These are phyloP conservation scores for Ceratobasidium papillatum DNA, from an alignment of 1,284 basidiomycete species.

Conservation along the genomic window DNA sequence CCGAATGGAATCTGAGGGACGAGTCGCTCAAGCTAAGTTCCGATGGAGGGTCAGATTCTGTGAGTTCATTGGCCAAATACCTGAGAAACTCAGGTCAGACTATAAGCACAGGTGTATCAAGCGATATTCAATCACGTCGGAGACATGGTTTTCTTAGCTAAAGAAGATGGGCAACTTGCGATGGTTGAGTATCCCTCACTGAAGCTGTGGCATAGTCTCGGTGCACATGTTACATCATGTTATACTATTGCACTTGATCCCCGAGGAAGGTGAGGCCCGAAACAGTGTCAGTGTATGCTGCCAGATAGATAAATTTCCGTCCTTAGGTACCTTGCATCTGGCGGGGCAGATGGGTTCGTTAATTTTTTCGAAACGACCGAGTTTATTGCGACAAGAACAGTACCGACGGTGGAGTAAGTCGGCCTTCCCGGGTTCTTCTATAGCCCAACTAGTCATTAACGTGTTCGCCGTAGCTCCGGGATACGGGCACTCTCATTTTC, in stretches of 20 bases:
- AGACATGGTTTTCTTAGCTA: slow-evolving; percentile 33
- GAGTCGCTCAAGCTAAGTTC: slow-evolving; percentile 24
- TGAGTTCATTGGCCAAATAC: neutral
- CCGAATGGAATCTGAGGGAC: slow-evolving; percentile 25
- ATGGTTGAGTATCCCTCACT: slow-evolving; percentile 62
- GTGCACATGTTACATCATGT: slow-evolving; percentile 80
- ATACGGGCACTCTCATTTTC: slow-evolving; percentile 32
- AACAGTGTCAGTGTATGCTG: neutral
- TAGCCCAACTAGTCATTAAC: neutral
- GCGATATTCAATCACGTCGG: slow-evolving; percentile 37
- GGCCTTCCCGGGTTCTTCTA: neutral
- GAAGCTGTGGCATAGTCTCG: slow-evolving; percentile 62
- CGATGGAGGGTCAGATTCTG: slow-evolving; percentile 29
- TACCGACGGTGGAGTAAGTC: slow-evolving; percentile 29
- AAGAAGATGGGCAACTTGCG: slow-evolving; percentile 33
- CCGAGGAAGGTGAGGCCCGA: slow-evolving; percentile 62
- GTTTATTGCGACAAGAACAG: slow-evolving; percentile 33
- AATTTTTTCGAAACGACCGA: slow-evolving; percentile 35
- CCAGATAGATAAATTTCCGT: neutral
- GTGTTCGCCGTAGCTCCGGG: neutral
- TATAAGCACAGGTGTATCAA: slow-evolving; percentile 30
- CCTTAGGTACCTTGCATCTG: slow-evolving; percentile 32
- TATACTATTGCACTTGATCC: slow-evolving; percentile 76
- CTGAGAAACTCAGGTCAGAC: neutral
- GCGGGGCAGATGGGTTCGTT: slow-evolving; percentile 35